phyloP scores from a whole-genome alignment of 2,329 filamentous ascomycete species.

The Magnaporthiopsis rhizophila region DNA sequence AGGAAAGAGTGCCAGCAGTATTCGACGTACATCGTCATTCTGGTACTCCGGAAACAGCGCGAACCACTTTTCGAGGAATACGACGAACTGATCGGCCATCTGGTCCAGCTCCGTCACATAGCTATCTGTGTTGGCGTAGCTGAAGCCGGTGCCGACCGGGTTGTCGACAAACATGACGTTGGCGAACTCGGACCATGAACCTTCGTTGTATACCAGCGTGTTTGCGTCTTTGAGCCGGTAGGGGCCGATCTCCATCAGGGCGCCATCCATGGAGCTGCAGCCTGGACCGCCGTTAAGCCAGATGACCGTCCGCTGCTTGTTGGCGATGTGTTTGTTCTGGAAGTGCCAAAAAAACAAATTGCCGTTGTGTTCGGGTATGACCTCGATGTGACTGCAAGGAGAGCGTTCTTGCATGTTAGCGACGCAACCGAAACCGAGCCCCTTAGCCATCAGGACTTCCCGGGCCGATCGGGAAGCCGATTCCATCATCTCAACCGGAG shows the following conservation, averaged over 20 bases:
- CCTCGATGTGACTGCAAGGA: slow-evolving; percentile 71
- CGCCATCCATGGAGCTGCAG: slow-evolving; percentile 95
- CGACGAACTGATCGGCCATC: slow-evolving; percentile 83
- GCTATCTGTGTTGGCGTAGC: slow-evolving; percentile 79
- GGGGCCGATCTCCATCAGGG: slow-evolving; percentile 91
- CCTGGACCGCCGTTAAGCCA: slow-evolving; percentile 97
- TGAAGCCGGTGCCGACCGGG: slow-evolving; percentile 92
- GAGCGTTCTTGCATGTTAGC: background rate
- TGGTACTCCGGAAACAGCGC: slow-evolving; percentile 84
- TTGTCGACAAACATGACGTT: slow-evolving; percentile 97
- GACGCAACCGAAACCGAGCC: too few species aligned
- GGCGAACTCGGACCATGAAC: slow-evolving; percentile 98
- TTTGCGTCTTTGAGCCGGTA: slow-evolving; percentile 69
- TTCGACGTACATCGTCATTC: slow-evolving; percentile 69
- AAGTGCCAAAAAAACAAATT: slow-evolving; percentile 99
- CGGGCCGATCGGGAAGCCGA: slow-evolving; percentile 12
- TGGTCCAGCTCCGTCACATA: slow-evolving; percentile 78
- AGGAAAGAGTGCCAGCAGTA: slow-evolving; percentile 6
- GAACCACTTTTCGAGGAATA: slow-evolving; percentile 90
- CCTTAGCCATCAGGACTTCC: slow-evolving; percentile 10
- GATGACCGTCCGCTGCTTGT: slow-evolving; percentile 72
- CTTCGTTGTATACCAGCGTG: slow-evolving; percentile 72
- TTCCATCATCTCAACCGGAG: too few species aligned
- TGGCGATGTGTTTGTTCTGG: slow-evolving; percentile 85
- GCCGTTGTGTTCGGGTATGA: slow-evolving; percentile 75